These are phyloP conservation scores for Globisporangium takayamanum DNA, from an alignment of 352 stramenopile genomes.

Conservation along the genomic window DNA sequence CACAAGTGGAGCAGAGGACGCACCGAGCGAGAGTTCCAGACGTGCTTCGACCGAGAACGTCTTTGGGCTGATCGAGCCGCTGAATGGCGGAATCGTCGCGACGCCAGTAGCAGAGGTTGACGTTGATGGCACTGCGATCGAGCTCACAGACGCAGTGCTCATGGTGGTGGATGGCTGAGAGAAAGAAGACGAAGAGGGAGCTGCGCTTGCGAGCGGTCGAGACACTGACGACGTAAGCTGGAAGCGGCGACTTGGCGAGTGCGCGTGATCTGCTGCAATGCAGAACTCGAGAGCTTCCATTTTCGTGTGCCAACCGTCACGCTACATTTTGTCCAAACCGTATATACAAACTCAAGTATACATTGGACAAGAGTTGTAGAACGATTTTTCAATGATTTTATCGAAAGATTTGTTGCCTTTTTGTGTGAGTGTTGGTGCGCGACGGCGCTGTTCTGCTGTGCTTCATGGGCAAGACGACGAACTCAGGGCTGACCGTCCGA, in stretches of 20 bases:
- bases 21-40: slow-evolving; percentile 40
- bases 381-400: too few species aligned
- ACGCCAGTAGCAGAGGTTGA: slow-evolving; percentile 1
- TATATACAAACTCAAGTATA: too few species aligned
- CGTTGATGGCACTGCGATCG: slow-evolving; percentile 4
- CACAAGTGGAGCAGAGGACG: not conserved
- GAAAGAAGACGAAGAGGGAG: not conserved
- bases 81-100: slow-evolving; percentile 1
- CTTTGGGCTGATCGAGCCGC: slow-evolving; percentile 9
- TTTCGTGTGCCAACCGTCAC: too few species aligned
- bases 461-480: not conserved
- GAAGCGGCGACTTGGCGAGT: not conserved
- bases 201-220: not conserved
- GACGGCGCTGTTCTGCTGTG: not conserved
- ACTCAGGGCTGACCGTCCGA: slow-evolving; percentile 60
- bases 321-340: too few species aligned
- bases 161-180: not conserved
- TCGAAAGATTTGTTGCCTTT: not conserved
- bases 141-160: slow-evolving; percentile 2
- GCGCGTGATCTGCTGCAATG: too few species aligned
- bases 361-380: too few species aligned
- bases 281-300: too few species aligned
- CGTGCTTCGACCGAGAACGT: slow-evolving; percentile 24
- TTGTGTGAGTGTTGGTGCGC: not conserved
- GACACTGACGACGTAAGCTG: not conserved